Base-by-base conservation (phyloP, 768 basidiomycete species). In the Filobasidium wieringae region DNA sequence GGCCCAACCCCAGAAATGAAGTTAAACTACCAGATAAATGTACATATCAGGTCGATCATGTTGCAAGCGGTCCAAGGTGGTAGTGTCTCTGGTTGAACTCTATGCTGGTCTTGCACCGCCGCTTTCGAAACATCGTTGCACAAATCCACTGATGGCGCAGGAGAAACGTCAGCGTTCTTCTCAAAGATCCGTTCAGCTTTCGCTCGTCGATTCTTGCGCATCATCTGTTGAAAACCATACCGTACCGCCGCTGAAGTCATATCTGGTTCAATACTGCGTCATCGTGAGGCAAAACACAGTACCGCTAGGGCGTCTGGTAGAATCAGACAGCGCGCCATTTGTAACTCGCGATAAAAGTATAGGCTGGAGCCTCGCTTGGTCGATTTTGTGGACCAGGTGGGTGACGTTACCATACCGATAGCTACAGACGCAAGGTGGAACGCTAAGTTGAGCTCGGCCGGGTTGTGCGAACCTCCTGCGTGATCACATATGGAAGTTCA, bases 401-500 rank as follows among this genome's bases (percentile, higher is more conserved):
- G 65, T 66, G 37, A 64, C 64, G 55, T 72, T 68, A 2, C 62
- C 14, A 4, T 57, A 15, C n/a, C 58, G 55, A 45, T 72, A 72
- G 4, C 57, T 55, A 59, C 69, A 72, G 32, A 69, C 70, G 51
- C 66, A 72, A 22, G 70, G 70, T 24, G 63, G 59, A 26, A 66
- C 70, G 11, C 69, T 32, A 0, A 50, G 24, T 34, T 60, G 37
- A 2, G 68, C 70, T 33, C 68, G 70, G n/a, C 70, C 68, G 55
- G 68, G 70, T 43, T 72, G 70, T 7, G 36, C 32, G 26, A 49
- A 47, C 26, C 24, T 33, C 15, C 65, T 66, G 43, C 31, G 11
- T 5, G 11, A 22, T 11, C 37, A 40, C 11, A 22, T 5, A n/a
- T n/a, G n/a, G 22, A 4, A 40, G 37, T 15, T 11, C 37, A 40